Base-by-base conservation (phyloP, 768 basidiomycete genomes). In the Lactifluus pinguis region DNA sequence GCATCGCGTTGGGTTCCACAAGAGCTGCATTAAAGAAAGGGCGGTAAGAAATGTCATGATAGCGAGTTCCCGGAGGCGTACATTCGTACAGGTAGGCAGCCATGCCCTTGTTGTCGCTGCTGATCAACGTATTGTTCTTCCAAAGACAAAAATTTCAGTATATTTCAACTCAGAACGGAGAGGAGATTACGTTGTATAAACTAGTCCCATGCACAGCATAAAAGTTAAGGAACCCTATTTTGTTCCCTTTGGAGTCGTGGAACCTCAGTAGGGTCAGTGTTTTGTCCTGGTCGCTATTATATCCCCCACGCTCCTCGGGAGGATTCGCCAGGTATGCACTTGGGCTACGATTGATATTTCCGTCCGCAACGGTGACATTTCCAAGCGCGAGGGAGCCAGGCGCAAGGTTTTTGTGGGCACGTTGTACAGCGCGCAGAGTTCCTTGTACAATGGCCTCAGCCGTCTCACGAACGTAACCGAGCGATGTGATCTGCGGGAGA, bases 31-130 rank as follows among this genome's bases (percentile, higher is more conserved):
- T 65, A 36, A 60, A 53, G 52, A 41, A 45, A 48, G 30, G 25
- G 47, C 55, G 55, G 54, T 44, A 7, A 38, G 25, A 5, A 32
- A n/a, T 15, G n/a, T 34, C 15, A 34, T 11, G n/a, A 50, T 45
- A 53, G 25, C n/a, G 29, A 55, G 52, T 32, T 17, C 42, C 53
- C 1, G 21, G 58, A 34, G 25, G 39, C 78, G 53, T 60, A 86
- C 85, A 74, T 77, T 91, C 89, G 62, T 88, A 92, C 17, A 90
- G 69, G 70, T 81, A 85, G 8, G 87, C 87, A 3, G 89, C 87
- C 87, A 91, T 89, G 44, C 89, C 89, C 70, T 92, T 91, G 75
- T 91, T 91, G 71, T 91, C 89, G 3, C 79, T 72, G 70, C 87
- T 89, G 34, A 91, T 80, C n/a, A 90, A 74, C 0, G 88, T 89